These are phyloP conservation scores for Xylaria sp. DNA, from an alignment of 2,329 filamentous ascomycete species.

Conservation along the genomic window DNA sequence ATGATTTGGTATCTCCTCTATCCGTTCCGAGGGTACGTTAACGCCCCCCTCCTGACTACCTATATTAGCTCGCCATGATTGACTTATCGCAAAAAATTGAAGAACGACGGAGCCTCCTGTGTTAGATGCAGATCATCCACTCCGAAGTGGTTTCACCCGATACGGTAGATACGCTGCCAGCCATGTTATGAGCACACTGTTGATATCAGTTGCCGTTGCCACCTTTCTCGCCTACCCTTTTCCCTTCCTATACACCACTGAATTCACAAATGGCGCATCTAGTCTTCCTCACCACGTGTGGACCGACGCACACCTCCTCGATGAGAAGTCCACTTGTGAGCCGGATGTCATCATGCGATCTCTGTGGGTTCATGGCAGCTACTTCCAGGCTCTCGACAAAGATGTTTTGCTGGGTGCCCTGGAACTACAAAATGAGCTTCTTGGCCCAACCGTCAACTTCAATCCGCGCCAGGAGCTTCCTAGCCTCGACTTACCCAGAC, in stretches of 20 bases:
- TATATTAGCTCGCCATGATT: conserved; percentile 10
- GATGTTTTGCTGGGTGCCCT: conserved; percentile 62
- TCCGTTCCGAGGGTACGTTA: conserved; percentile 66
- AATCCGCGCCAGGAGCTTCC: conserved; percentile 39
- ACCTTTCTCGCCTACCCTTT: conserved; percentile 68
- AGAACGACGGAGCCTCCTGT: conserved; percentile 71
- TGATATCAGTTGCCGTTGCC: conserved; percentile 67
- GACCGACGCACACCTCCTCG: conserved; percentile 65
- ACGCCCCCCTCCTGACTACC: not conserved
- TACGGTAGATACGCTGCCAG: conserved; percentile 66
- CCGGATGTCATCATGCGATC: conserved; percentile 77
- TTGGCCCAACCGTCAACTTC: conserved; percentile 56
- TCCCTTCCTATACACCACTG: conserved; percentile 67
- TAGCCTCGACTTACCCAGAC: conserved; percentile 29
- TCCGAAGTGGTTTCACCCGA: conserved; percentile 59
- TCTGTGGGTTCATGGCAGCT: conserved; percentile 74
- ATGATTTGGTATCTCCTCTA: conserved; percentile 78
- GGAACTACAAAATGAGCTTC: conserved; percentile 62
- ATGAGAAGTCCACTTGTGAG: conserved; percentile 43
- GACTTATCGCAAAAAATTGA: conserved; percentile 18
- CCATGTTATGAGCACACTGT: conserved; percentile 68
- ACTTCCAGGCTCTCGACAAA: conserved; percentile 68
- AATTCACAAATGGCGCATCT: conserved; percentile 65
- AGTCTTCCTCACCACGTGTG: conserved; percentile 74
- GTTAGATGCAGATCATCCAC: conserved; percentile 58